These are phyloP conservation scores for Gastrodia elata DNA, from an alignment of 106 monocot genomes.

Conservation along the genomic window DNA sequence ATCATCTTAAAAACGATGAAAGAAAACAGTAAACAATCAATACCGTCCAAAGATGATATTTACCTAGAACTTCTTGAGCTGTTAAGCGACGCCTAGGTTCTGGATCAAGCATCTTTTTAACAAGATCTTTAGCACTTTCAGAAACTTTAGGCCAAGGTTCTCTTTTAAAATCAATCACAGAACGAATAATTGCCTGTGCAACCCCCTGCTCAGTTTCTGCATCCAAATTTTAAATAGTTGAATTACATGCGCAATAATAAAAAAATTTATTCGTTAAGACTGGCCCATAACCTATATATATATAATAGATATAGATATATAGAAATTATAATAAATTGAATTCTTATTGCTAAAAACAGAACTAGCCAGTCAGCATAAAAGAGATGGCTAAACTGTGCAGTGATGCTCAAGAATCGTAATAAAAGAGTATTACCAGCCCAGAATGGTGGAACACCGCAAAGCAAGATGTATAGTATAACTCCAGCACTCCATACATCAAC, in stretches of 20 bases:
- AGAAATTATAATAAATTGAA: no score
- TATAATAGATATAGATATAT: no score
- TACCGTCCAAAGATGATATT: background rate
- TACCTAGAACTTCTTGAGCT: conserved; percentile 66
- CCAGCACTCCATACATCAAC: conserved; percentile 18
- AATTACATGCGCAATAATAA: background rate
- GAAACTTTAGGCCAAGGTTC: conserved; percentile 84
- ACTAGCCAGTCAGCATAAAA: no score
- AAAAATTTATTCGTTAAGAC: background rate
- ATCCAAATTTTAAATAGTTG: background rate
- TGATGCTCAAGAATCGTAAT: background rate
- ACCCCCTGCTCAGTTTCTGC: conserved; percentile 72
- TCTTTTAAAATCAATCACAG: conserved; percentile 56
- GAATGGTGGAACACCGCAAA: conserved; percentile 15
- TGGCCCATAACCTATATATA: no score
- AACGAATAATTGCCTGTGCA: conserved; percentile 57
- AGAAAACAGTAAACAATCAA: background rate
- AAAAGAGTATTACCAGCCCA: conserved; percentile 10
- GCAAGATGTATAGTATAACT: conserved; percentile 18
- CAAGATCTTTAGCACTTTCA: conserved; percentile 64
- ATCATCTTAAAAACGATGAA: background rate
- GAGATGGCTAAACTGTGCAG: background rate
- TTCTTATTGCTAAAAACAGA: no score
- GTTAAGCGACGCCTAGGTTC: conserved; percentile 48
- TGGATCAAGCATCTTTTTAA: conserved; percentile 61